Base-by-base conservation (phyloP, 2,329 filamentous ascomycete genomes). In the Beauveria sp. region DNA sequence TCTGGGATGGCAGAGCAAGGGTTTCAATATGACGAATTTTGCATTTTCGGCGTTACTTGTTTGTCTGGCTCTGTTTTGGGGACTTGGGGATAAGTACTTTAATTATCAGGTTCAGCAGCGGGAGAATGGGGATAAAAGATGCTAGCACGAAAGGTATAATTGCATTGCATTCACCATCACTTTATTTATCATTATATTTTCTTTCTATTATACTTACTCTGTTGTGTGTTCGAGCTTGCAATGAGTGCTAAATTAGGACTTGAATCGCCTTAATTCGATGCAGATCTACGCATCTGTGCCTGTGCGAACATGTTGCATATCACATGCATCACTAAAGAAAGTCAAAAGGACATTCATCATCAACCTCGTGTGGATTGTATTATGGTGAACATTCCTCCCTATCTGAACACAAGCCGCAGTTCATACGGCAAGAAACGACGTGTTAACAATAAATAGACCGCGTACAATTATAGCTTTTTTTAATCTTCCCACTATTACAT, bases 391-490 rank as follows among this genome's bases (percentile, higher is more conserved):
- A 46, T 46, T 26, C 41, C 53, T 22, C 34, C n/a, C 6, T 12
- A 40, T 52, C 50, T n/a, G 18, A 43, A 28, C 30, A 44, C 37
- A 18, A 55, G 16, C 22, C 8, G 37, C 40, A 30, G 6, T 40
- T 30, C 18, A 14, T 46, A 34, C 53, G 34, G 30, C 9, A 22
- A 20, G 14, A 48, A 37, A 57, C 12, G n/a, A 34, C 6, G 37
- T 14, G 37, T 16, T 20, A 20, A 40, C 24, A 51, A 50, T 5
- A 57, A 24, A 14, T 37, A 28, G 8, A 57, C n/a, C n/a, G 28
- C 44, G 28, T 50, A 58, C 46, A 58, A 58, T 51, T 58, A 58
- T 43, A 37, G 30, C 55, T 20, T 41, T 57, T 57, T 50, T 51
- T 5, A 46, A 57, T 14, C 30, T 20, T 41, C 22, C 30, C 44